Base-by-base conservation (phyloP, 192 early-diverging fungal genomes). In the Lobosporangium transversale region DNA sequence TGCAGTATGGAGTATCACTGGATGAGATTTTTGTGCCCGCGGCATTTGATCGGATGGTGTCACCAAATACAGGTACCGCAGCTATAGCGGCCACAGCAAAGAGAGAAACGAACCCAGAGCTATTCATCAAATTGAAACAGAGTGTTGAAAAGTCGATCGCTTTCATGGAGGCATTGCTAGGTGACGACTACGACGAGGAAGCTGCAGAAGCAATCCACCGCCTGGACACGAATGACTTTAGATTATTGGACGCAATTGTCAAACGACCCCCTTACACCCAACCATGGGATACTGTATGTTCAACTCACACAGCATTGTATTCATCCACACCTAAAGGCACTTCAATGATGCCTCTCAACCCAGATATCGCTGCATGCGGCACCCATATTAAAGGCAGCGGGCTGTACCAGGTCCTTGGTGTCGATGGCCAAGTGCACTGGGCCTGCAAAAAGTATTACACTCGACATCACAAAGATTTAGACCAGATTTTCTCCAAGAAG, bases 101-200 rank as follows among this genome's bases (percentile, higher is more conserved):
- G 21, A 6, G 48, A 7, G 66, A 40, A 21, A 35, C 61, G 42
- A 54, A 75, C 15, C 58, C 58, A 37, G 33, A 75, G 4, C 24
- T 75, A 20, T 42, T 55, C 44, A 66, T 55, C 58, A 66, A 60
- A 52, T 50, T 30, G 4, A 66, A 66, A 43, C 30, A 54, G 45
- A 75, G 66, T 33, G 29, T 75, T 14, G 71, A 75, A 33, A 36
- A 63, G 40, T 66, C 71, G 7, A 66, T 75, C 31, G 71, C 63
- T 1, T 75, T 66, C 29, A 66, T 75, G 71, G 63, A 75, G 43
- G 42, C 58, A 1, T 37, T 75, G 2, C 58, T 75, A 7, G 71
- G 71, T 3, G 63, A 61, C 12, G 58, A 75, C 4, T 66, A 75
- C 10, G 63, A 62, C 5, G 71, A 75, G 12, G 58, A 60, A 26